phyloP scores from a whole-genome alignment of 2,329 filamentous ascomycete species.

The Diaporthe caulivora region DNA sequence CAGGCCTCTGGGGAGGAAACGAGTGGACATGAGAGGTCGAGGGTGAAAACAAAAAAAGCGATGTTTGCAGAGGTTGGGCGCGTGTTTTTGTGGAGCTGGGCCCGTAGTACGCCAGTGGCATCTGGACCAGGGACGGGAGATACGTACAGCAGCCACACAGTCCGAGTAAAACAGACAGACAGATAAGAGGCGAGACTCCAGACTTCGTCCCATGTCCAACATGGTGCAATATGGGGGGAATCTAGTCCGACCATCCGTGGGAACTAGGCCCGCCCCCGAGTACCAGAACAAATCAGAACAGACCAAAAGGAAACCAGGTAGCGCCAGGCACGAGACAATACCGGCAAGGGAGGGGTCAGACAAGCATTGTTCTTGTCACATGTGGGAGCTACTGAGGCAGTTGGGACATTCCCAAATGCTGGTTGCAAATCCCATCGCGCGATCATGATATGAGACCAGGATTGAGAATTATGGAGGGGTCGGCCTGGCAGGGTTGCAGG shows the following conservation, averaged over 20 bases:
- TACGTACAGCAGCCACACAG: not conserved
- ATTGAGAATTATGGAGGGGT: conserved; percentile 15
- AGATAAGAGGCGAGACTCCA: not conserved
- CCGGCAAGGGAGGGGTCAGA: conserved; percentile 6
- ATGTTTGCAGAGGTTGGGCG: conserved; percentile 33
- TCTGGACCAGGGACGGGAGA: not conserved
- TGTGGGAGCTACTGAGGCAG: conserved; percentile 12
- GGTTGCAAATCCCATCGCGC: conserved; percentile 23
- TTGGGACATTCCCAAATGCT: not conserved
- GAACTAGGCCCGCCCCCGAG: not conserved
- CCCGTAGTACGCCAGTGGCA: not conserved
- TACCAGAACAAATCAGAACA: not conserved
- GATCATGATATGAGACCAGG: conserved; percentile 27
- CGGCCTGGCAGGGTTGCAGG: not conserved
- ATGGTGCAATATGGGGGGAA: conserved; percentile 9
- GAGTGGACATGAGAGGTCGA: conserved; percentile 31
- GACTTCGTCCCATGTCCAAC: conserved; percentile 31
- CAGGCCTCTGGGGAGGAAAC: conserved; percentile 23
- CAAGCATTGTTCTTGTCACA: conserved; percentile 19
- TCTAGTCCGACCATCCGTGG: conserved; percentile 26
- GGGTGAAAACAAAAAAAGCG: conserved; percentile 25
- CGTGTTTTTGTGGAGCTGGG: conserved; percentile 29
- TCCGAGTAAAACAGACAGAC: not conserved
- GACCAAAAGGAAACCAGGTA: not conserved
- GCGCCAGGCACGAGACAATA: conserved; percentile 17